Evolutionary conservation across 2,329 filamentous ascomycete species (phyloP).

Genomic region (Trichoderma oligosporum): DNA sequence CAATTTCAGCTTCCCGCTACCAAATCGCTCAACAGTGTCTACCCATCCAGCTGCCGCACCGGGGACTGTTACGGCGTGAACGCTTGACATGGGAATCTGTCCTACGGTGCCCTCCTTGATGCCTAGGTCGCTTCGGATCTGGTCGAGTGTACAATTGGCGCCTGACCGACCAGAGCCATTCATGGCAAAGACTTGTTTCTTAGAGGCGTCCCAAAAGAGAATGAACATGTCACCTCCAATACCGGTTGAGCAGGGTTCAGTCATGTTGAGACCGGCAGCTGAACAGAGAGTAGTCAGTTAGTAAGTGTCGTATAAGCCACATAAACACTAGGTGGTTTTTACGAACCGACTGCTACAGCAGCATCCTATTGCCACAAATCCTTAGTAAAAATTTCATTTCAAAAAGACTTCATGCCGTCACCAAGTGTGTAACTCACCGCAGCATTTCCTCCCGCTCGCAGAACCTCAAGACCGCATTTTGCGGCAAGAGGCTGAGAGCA

Average conservation of each 20-base stretch:
- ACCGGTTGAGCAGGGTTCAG: constrained; percentile 87
- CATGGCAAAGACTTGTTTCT: constrained; percentile 75
- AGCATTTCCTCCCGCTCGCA: constrained; percentile 88
- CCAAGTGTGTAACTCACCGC: constrained; percentile 67
- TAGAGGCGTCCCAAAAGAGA: constrained; percentile 82
- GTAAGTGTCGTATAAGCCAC: background rate
- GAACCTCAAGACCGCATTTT: constrained; percentile 77
- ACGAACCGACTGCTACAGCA: constrained; percentile 79
- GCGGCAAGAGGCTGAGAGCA: constrained; percentile 87
- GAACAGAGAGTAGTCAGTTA: background rate
- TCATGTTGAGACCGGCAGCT: constrained; percentile 90
- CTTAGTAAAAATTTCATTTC: background rate
- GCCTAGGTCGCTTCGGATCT: constrained; percentile 65
- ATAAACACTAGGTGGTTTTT: background rate
- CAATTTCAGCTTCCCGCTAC: constrained; percentile 77
- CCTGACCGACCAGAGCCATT: constrained; percentile 91
- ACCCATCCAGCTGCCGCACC: constrained; percentile 92
- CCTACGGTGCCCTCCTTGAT: constrained; percentile 53
- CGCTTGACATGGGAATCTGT: constrained; percentile 69
- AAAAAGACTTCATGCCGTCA: background rate
- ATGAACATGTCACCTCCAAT: constrained; percentile 98
- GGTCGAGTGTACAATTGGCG: constrained; percentile 63
- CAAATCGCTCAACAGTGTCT: constrained; percentile 82
- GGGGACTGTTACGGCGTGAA: constrained; percentile 80
- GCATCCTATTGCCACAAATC: constrained; percentile 62